phyloP scores from a whole-genome alignment of 2,329 filamentous ascomycete genomes.

The Hypoxylon rubiginosum region DNA sequence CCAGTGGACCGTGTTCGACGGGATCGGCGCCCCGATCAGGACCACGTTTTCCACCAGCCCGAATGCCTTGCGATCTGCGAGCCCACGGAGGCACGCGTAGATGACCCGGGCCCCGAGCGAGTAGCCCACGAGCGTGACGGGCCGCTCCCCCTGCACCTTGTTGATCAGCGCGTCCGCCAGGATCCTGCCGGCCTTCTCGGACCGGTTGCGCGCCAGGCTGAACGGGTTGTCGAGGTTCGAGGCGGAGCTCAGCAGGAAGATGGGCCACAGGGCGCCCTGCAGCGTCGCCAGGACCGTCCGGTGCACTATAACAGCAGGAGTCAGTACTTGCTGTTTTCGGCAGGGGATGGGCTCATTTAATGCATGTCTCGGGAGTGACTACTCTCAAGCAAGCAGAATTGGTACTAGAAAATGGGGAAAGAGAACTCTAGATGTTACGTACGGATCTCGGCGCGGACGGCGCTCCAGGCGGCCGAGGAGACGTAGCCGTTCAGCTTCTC shows the following conservation, averaged over 20 bases:
- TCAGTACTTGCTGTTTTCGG: too few relatives aligned
- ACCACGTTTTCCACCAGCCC: slow-evolving; percentile 74
- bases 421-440: too few relatives aligned
- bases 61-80: slow-evolving; percentile 76
- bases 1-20: slow-evolving; percentile 81
- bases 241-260: slow-evolving; percentile 75
- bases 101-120: slow-evolving; percentile 77
- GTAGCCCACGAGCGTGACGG: slow-evolving; percentile 76
- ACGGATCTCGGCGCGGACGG: slow-evolving; percentile 80
- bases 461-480: slow-evolving; percentile 79
- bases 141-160: slow-evolving; percentile 75
- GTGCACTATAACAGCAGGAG: too few relatives aligned
- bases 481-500: slow-evolving; percentile 79
- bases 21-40: slow-evolving; percentile 83
- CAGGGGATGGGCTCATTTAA: too few relatives aligned
- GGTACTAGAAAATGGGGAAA: too few relatives aligned
- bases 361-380: too few relatives aligned
- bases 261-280: slow-evolving; percentile 77
- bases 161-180: slow-evolving; percentile 77
- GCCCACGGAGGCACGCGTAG: slow-evolving; percentile 73
- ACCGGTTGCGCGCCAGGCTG: slow-evolving; percentile 79
- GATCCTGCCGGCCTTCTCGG: slow-evolving; percentile 83
- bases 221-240: slow-evolving; percentile 86
- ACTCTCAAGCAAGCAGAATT: too few relatives aligned
- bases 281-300: slow-evolving; percentile 77